These are phyloP conservation scores for Zangia roseola DNA, from an alignment of 768 basidiomycete species.

Conservation along the genomic window DNA sequence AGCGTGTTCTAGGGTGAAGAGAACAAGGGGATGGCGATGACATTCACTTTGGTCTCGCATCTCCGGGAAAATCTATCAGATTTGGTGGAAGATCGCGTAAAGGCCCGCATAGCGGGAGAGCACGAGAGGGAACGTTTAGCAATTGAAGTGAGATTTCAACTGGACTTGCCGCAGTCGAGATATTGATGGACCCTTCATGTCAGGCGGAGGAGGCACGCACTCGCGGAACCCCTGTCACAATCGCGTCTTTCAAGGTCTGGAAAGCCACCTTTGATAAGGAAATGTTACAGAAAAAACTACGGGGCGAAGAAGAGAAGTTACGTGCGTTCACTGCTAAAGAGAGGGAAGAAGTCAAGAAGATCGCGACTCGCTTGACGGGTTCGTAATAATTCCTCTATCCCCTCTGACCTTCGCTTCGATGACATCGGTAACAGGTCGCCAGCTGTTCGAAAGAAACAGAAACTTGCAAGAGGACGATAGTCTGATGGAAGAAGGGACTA, in stretches of 20 bases:
- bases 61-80: slow-evolving; percentile 73
- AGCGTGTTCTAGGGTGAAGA: slow-evolving; percentile 61
- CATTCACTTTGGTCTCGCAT: slow-evolving; percentile 87
- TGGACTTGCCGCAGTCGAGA: neutral
- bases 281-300: slow-evolving; percentile 50
- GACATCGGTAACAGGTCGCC: slow-evolving; percentile 61
- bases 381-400: slow-evolving; percentile 16
- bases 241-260: slow-evolving; percentile 80
- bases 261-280: slow-evolving; percentile 76
- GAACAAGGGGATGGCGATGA: slow-evolving; percentile 96
- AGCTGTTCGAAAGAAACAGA: slow-evolving; percentile 84
- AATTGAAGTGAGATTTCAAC: slow-evolving; percentile 59
- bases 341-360: slow-evolving; percentile 77
- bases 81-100: slow-evolving; percentile 60
- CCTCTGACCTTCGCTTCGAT: slow-evolving; percentile 1
- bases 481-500: slow-evolving; percentile 80
- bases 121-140: slow-evolving; percentile 70
- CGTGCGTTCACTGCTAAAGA: slow-evolving; percentile 75
- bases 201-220: slow-evolving; percentile 88
- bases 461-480: slow-evolving; percentile 74
- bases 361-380: slow-evolving; percentile 68
- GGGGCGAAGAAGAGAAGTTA: slow-evolving; percentile 78
- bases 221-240: slow-evolving; percentile 89
- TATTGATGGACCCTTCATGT: slow-evolving; percentile 3
- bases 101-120: slow-evolving; percentile 56